Conservation (phyloP, 2,329 filamentous ascomycete genomes). For the Calonectria pseudoreteaudii region DNA sequence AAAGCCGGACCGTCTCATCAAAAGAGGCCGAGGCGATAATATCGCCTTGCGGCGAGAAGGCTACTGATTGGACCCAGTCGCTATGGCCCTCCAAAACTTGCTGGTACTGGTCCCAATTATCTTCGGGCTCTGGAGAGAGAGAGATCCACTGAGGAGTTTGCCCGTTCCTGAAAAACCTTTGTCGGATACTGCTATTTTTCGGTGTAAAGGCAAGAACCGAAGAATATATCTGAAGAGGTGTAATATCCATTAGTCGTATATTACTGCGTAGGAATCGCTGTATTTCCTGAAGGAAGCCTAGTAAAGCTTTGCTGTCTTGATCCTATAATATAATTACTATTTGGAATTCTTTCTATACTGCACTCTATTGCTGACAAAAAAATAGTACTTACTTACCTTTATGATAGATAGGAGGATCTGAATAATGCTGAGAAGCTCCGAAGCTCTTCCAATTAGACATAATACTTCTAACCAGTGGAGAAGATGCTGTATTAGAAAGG, state of each 20-base stretch:
- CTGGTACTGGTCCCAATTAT: background rate
- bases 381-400: too few species aligned
- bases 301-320: too few species aligned
- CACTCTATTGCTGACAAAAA: too few species aligned
- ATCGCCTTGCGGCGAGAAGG: background rate
- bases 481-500: background rate
- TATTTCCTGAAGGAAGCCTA: background rate
- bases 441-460: background rate
- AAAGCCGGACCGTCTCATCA: background rate
- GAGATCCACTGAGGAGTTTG: background rate
- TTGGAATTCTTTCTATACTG: background rate
- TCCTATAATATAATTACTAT: background rate
- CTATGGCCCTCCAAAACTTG: background rate
- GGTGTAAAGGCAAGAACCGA: background rate
- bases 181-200: background rate
- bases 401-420: too few species aligned
- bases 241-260: background rate
- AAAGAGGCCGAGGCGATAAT: background rate
- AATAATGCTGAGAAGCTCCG: too few species aligned
- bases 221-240: slow-evolving; percentile 16
- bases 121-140: background rate
- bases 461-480: slow-evolving; percentile 5
- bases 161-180: background rate
- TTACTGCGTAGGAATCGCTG: background rate
- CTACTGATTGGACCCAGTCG: background rate